Percentiles rank a stretch among this genome's conserved stretches.
Conservation (phyloP, 2,329 filamentous ascomycete genomes). For the Aspergillus caelatus region DNA sequence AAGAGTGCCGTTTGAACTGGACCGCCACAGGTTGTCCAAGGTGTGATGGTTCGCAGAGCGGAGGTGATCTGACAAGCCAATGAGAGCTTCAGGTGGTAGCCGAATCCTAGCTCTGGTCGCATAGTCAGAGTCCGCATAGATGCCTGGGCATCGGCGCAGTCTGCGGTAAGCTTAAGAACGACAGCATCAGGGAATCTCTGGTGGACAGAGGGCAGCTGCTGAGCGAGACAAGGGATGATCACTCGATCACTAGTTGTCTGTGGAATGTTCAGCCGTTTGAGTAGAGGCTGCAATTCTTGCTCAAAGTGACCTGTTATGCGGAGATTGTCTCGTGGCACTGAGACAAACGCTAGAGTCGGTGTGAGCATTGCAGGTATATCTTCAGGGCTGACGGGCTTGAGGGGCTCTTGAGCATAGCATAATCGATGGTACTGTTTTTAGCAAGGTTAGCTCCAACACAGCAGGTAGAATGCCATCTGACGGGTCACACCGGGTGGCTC, state of each 20-base stretch:
- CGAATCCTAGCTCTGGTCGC: constrained; percentile 20
- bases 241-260: background rate
- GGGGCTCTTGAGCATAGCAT: constrained; percentile 17
- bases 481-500: constrained; percentile 18
- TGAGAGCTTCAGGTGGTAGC: constrained; percentile 25
- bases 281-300: constrained; percentile 18
- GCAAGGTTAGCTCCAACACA: background rate
- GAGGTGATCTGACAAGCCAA: constrained; percentile 28
- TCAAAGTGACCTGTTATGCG: constrained; percentile 22
- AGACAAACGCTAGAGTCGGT: constrained; percentile 23
- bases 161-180: constrained; percentile 11
- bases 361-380: constrained; percentile 20
- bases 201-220: constrained; percentile 22
- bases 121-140: constrained; percentile 26
- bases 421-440: constrained; percentile 18
- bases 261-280: constrained; percentile 18
- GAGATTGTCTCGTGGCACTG: constrained; percentile 17
- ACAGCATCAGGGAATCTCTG: constrained; percentile 19
- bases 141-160: constrained; percentile 23
- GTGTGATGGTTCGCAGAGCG: constrained; percentile 24
- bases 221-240: constrained; percentile 22
- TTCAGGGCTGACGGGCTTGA: constrained; percentile 12
- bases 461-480: background rate
- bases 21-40: constrained; percentile 21
- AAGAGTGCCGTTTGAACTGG: constrained; percentile 17